Conservation (phyloP, 805 yeast species). For the Osmozyma mogii region DNA sequence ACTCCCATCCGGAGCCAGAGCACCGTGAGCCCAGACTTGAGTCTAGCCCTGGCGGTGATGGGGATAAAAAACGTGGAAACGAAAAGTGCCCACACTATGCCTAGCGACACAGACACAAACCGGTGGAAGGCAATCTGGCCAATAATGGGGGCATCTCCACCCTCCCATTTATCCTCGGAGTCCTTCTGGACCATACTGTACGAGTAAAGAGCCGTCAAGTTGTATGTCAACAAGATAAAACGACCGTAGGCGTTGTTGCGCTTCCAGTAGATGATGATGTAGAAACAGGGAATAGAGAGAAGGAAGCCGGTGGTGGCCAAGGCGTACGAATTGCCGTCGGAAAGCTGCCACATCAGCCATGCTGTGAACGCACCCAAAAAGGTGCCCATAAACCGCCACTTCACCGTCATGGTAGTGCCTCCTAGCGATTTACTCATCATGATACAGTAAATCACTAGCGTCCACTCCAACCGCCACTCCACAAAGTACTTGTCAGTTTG, state of each 20-base stretch:
- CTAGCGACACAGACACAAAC: conserved; percentile 61
- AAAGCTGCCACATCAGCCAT: conserved; percentile 47
- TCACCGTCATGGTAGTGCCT: conserved; percentile 73
- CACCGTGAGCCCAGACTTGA: conserved; percentile 56
- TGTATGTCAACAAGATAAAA: conserved; percentile 67
- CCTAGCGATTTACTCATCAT: conserved; percentile 83
- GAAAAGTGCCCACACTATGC: conserved; percentile 69
- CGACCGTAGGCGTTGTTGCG: conserved; percentile 56
- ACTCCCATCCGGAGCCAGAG: conserved; percentile 78
- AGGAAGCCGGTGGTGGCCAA: conserved; percentile 44
- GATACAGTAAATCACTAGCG: conserved; percentile 69
- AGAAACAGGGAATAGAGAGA: conserved; percentile 39
- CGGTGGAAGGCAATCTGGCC: conserved; percentile 74
- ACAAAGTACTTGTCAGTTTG: conserved; percentile 45
- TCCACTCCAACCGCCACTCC: conserved; percentile 79
- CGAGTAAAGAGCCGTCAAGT: conserved; percentile 69
- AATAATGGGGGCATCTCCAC: conserved; percentile 61
- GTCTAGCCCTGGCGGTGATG: conserved; percentile 63
- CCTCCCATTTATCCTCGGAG: conserved; percentile 55
- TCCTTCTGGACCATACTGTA: conserved; percentile 58
- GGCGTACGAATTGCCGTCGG: conserved; percentile 46
- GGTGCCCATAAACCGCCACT: conserved; percentile 70
- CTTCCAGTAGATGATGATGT: conserved; percentile 64
- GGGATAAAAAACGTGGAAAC: conserved; percentile 65
- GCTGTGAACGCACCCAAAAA: conserved; percentile 63